Base-by-base conservation (phyloP, 768 basidiomycete species). In the Russula sp. region DNA sequence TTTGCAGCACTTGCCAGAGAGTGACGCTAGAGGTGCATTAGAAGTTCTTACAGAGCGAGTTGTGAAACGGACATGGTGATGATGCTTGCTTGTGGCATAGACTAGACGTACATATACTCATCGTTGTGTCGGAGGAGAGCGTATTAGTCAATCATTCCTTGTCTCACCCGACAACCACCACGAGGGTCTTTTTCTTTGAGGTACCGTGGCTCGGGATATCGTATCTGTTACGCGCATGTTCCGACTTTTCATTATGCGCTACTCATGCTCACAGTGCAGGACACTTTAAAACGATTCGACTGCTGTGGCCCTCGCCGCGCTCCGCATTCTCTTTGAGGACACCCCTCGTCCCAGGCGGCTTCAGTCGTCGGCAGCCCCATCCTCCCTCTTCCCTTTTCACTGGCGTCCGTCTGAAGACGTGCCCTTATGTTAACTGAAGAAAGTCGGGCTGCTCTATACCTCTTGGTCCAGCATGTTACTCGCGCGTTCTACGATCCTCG, bases 401-500 rank as follows among this genome's bases (percentile, higher is more conserved):
- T 39, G 47, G 45, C 53, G 29, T 55, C 53, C 45, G 20, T 34
- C 38, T 36, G 20, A 56, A 60, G 57, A 57, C 62, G 62, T 55
- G 53, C 54, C 60, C 64, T 67, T 56, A 67, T 67, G 66, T 68
- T 73, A 58, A 85, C 81, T 52, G 87, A 87, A 71, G 89, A 90
- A 71, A 89, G 90, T 70, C 83, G 86, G 75, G 88, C 90, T 73
- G 84, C 82, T 2, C 84, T 94, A 58, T 86, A 85, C 73, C 83
- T 86, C 61, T 86, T 99, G 68, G 91, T 97, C 66, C 93, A 97
- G 72, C 88, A 92, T 76, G 93, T 96, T 71, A 85, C 88, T 49
- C 84, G 96, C 69, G 86, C 89, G 38, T 98, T 99, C 75, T 99
- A 98, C 75, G 97, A 98, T 73, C 79, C 91, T 48, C 90, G 90